A percentile compares a stretch with the other conserved stretches of the same genome.
Conservation (phyloP, 768 basidiomycete species). For the Hortiboletus campestris region DNA sequence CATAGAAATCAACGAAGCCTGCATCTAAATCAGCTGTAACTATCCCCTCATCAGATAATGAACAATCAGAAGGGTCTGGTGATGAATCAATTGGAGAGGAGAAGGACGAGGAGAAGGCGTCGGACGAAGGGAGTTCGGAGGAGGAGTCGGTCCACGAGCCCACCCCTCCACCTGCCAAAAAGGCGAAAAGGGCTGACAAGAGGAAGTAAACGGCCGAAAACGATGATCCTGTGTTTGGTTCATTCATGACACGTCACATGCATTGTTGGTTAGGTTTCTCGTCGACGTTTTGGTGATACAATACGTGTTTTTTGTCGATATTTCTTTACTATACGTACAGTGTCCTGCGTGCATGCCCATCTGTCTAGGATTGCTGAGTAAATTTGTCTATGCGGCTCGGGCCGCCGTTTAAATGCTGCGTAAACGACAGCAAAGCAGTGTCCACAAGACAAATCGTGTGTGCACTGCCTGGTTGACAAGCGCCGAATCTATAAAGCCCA, state of each 20-base stretch:
- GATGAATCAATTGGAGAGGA: constrained; percentile 29
- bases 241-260: constrained; percentile 1
- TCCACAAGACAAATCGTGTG: constrained; percentile 24
- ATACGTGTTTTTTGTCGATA: constrained; percentile 29
- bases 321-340: constrained; percentile 25
- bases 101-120: constrained; percentile 19
- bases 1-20: constrained; percentile 26
- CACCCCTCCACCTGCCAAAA: constrained; percentile 31
- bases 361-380: background rate
- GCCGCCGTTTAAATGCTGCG: constrained; percentile 16
- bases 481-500: constrained; percentile 24
- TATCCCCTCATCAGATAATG: constrained; percentile 30
- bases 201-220: constrained; percentile 19
- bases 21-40: constrained; percentile 23
- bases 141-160: constrained; percentile 29
- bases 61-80: constrained; percentile 31
- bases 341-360: constrained; percentile 1
- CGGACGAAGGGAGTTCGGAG: constrained; percentile 23
- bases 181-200: constrained; percentile 27
- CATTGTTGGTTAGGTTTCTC: constrained; percentile 5
- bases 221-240: constrained; percentile 8
- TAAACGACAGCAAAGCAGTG: constrained; percentile 34
- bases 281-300: constrained; percentile 18
- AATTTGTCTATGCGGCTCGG: constrained; percentile 7
- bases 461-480: constrained; percentile 15